Conservation (phyloP, 1,284 basidiomycete species). For the Ganoderma multipileum region DNA sequence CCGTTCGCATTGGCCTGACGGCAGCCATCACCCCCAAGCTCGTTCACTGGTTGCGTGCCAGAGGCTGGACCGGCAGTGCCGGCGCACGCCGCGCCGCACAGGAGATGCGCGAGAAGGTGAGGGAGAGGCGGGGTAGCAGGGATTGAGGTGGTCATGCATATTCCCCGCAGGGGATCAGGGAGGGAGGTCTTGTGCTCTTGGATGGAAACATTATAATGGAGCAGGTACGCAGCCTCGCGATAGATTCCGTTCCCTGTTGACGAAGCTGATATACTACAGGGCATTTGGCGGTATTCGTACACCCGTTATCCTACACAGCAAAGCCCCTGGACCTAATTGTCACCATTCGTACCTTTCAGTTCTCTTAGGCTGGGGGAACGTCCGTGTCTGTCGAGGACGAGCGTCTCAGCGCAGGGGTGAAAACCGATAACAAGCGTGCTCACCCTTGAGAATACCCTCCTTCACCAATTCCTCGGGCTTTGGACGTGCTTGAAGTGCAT, state of each 20-base stretch:
- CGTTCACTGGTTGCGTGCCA: constrained; percentile 76
- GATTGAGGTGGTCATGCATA: constrained; percentile 31
- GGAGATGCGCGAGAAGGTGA: constrained; percentile 65
- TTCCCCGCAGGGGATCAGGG: not conserved
- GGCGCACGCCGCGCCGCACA: constrained; percentile 71
- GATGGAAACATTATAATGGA: not conserved
- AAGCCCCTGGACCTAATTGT: constrained; percentile 17
- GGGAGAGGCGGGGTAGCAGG: constrained; percentile 36
- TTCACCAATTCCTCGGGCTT: constrained; percentile 74
- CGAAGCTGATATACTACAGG: constrained; percentile 18
- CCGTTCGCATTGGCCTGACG: constrained; percentile 88
- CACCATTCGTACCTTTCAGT: not conserved
- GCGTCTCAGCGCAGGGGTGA: not conserved
- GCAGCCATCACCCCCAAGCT: constrained; percentile 87
- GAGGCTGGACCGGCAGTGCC: constrained; percentile 79
- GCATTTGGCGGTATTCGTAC: constrained; percentile 22
- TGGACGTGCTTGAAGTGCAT: constrained; percentile 69
- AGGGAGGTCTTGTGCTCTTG: not conserved
- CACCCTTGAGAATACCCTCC: constrained; percentile 66
- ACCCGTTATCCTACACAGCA: constrained; percentile 22
- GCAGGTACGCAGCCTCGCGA: not conserved
- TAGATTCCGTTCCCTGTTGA: constrained; percentile 4
- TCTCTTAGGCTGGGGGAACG: constrained; percentile 26
- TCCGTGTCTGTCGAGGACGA: constrained; percentile 22
- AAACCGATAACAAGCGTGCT: not conserved